phyloP scores from a whole-genome alignment of 2,329 filamentous ascomycete genomes.

The Pseudogymnoascus sp. region DNA sequence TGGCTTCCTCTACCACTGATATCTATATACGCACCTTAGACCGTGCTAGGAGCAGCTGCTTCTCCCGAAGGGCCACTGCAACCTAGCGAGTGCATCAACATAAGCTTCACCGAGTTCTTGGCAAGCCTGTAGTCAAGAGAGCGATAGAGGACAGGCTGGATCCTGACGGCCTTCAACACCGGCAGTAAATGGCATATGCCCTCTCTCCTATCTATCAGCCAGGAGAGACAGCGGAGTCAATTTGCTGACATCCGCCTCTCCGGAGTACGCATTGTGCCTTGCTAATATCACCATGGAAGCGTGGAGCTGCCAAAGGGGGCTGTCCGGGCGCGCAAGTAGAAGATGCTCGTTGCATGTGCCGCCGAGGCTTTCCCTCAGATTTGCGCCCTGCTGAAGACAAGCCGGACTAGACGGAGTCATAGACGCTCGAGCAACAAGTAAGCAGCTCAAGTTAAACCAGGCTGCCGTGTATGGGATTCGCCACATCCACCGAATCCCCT shows the following conservation, averaged over 20 bases:
- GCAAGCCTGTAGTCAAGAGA: neutral
- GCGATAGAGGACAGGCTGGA: neutral
- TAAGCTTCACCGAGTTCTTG: neutral
- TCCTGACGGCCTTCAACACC: neutral
- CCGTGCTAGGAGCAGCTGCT: neutral
- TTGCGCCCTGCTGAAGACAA: neutral
- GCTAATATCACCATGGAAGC: neutral
- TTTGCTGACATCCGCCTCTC: neutral
- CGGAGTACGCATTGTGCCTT: neutral
- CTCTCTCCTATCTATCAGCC: neutral
- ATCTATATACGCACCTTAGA: neutral
- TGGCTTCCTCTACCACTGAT: neutral
- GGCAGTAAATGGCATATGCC: neutral
- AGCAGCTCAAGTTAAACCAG: neutral
- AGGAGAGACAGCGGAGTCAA: neutral
- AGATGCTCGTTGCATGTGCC: neutral
- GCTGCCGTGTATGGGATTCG: neutral
- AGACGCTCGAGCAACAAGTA: neutral
- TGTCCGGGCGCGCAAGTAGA: neutral
- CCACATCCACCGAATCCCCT: neutral
- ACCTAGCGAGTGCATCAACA: neutral
- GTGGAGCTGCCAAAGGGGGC: neutral
- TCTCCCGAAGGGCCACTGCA: neutral
- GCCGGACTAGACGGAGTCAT: neutral
- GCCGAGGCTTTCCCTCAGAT: neutral